A percentile compares a stretch with the other conserved stretches of the same genome.
Conservation (phyloP, 345 rosid genomes). For the Abelmoschus esculentus region DNA sequence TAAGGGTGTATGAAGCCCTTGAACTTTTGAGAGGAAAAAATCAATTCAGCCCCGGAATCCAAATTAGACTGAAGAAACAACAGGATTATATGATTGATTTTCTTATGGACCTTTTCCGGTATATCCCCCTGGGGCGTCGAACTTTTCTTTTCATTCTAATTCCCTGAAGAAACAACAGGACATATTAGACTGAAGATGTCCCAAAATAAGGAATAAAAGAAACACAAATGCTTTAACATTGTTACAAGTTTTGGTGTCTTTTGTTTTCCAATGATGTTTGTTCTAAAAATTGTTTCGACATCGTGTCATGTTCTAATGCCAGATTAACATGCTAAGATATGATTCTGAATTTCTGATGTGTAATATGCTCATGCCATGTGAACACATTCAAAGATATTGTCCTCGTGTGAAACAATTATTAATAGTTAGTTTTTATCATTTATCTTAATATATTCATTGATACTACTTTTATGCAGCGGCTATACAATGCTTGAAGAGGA, state of each 20-base stretch:
- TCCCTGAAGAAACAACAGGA: neutral
- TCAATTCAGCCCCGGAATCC: no score
- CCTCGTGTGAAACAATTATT: neutral
- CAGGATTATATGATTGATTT: no score
- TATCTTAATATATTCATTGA: neutral
- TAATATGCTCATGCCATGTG: neutral
- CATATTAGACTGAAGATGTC: neutral
- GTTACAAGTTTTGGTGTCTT: neutral
- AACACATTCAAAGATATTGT: neutral
- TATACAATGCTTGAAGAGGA: slow-evolving; percentile 82
- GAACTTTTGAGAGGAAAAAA: no score
- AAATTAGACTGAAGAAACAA: no score
- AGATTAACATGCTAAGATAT: neutral
- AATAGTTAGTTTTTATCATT: no score
- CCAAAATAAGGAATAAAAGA: neutral
- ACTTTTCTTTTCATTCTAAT: neutral
- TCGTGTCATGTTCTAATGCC: no score
- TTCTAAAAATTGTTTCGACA: neutral
- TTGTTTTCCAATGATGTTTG: neutral
- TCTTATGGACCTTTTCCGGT: no score
- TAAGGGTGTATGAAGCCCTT: no score
- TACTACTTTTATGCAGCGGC: slow-evolving; percentile 51
- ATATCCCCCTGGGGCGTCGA: neutral
- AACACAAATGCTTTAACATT: neutral
- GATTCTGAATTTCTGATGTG: neutral